Conservation (phyloP, 345 rosid species). For the Excoecaria agallocha region DNA sequence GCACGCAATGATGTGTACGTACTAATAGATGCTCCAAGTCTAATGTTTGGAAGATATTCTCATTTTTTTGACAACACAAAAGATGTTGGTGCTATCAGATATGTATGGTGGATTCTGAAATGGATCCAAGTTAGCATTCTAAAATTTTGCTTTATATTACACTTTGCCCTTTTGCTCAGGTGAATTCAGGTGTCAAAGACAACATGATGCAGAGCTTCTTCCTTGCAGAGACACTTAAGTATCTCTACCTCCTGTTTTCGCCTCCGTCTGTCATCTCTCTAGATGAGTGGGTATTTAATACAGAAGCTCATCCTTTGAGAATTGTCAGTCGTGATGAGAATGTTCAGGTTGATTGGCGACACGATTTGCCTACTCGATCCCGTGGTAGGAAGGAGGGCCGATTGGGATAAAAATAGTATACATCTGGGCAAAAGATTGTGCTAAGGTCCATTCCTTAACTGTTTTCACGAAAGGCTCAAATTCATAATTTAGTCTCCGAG, state of each 20-base stretch:
- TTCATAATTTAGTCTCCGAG: neutral
- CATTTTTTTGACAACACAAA: too few relatives aligned
- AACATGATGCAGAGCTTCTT: conserved; percentile 35
- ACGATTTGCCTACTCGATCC: neutral
- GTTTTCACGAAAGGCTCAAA: neutral
- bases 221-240: conserved; percentile 31
- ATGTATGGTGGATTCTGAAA: neutral
- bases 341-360: neutral
- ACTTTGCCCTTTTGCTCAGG: conserved; percentile 2
- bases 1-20: neutral
- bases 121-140: neutral
- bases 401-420: neutral
- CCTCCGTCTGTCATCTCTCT: conserved; percentile 24
- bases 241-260: conserved; percentile 29
- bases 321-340: conserved; percentile 16
- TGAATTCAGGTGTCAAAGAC: conserved; percentile 25
- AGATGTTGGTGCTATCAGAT: neutral
- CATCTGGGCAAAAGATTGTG: neutral
- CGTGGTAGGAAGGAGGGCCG: conserved; percentile 15
- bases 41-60: neutral
- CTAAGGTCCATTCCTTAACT: neutral
- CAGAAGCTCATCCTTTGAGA: conserved; percentile 28
- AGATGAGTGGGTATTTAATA: conserved; percentile 32
- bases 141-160: neutral
- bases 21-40: neutral